Base-by-base conservation (phyloP, 192 early-diverging fungal species). In the Chytriomyces confervae region DNA sequence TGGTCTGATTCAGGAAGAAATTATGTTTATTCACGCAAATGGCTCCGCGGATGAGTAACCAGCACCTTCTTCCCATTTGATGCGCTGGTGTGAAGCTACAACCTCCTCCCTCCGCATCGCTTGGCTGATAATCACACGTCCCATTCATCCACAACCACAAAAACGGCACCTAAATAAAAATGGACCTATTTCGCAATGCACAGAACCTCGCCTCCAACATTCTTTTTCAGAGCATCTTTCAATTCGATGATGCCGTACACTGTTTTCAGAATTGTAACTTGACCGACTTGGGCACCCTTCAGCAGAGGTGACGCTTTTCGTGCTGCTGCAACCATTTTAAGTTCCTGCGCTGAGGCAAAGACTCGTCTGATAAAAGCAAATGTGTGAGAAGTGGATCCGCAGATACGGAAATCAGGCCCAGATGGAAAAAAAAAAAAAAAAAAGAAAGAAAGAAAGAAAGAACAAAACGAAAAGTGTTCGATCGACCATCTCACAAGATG, bases 261-360 rank as follows among this genome's bases (percentile, higher is more conserved):
- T 64, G 96, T 97, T 3, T 93, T 90, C 36, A 99, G 78, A 66
- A 97, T 93, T 50, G 95, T 93, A 70, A 97, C 92, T 85, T 98
- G 95, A 43, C 97, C 97, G 3, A 95, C 92, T 49, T 90, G 87
- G 65, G 95, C 83, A 36, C 93, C 92, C 86, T 92, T 92, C 71
- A 97, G 84, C 66, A 97, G 92, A 53, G 77, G 71, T 1, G 90
- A 82, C 29, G 92, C 84, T 71, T 88, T 84, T 48, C 93, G 91
- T n/a, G 90, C 89, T 7, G 93, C 89, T 49, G 96, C 88, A 68
- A 87, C 73, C 11, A 84, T 86, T 85, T 84, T 86, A 62, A 96
- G 85, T 82, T 99, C 95, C 48, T 90, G 84, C n/a, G 93, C 85
- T 48, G 90, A 90, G 79, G 94, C 94, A 72, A 72, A 72, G 10